Conservation (phyloP, 805 yeast genomes). For the Yueomyces sp. region DNA sequence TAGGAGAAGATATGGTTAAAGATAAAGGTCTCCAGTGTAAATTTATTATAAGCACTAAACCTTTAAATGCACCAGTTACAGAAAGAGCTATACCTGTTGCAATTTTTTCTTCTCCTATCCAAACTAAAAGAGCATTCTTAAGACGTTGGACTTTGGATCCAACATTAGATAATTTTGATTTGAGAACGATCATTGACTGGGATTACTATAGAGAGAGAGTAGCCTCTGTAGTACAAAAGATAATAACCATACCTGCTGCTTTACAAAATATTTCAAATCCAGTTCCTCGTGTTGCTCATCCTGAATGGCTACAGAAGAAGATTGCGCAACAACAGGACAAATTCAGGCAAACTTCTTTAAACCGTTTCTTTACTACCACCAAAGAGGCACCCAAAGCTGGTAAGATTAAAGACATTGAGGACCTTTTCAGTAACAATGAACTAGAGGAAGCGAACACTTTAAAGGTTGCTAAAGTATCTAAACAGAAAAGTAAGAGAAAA, state of each 20-base stretch:
- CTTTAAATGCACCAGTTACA: slow-evolving; percentile 78
- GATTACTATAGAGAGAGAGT: slow-evolving; percentile 78
- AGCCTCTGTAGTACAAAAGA: slow-evolving; percentile 86
- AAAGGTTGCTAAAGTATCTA: slow-evolving; percentile 27
- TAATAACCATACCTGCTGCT: slow-evolving; percentile 95
- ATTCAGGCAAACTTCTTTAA: slow-evolving; percentile 56
- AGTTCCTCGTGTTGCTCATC: slow-evolving; percentile 87
- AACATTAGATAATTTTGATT: slow-evolving; percentile 66
- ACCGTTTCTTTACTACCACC: slow-evolving; percentile 40
- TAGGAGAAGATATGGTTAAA: slow-evolving; percentile 92
- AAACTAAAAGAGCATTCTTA: slow-evolving; percentile 57
- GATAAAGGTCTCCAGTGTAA: slow-evolving; percentile 94
- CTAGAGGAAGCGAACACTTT: slow-evolving; percentile 15
- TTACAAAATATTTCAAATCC: slow-evolving; percentile 80
- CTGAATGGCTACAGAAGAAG: slow-evolving; percentile 74
- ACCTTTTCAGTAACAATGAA: slow-evolving; percentile 31
- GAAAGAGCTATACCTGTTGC: slow-evolving; percentile 96
- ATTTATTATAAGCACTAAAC: slow-evolving; percentile 77
- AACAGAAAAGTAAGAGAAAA: slow-evolving; percentile 22
- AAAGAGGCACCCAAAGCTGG: slow-evolving; percentile 28
- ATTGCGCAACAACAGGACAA: slow-evolving; percentile 50
- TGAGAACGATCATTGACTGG: slow-evolving; percentile 88
- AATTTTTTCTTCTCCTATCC: slow-evolving; percentile 71
- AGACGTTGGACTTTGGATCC: slow-evolving; percentile 82
- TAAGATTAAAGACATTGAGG: slow-evolving; percentile 60